Conservation (phyloP, 169 alveolate species). For the Plasmodium cynomolgi region DNA sequence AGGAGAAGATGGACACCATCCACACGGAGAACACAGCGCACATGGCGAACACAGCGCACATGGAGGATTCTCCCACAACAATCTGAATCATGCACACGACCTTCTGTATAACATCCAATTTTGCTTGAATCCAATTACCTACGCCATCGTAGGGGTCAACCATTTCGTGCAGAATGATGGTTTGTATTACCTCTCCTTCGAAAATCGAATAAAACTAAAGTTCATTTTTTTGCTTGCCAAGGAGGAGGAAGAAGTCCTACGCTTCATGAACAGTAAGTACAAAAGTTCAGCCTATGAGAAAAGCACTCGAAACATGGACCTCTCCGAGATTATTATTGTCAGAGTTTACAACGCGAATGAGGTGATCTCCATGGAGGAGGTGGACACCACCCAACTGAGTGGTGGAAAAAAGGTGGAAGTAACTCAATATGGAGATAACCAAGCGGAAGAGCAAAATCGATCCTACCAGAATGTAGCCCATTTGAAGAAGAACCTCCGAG, state of each 20-base stretch:
- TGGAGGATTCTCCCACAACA: background rate
- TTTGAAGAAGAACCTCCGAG: slow-evolving; percentile 19
- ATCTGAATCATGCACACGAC: slow-evolving; percentile 29
- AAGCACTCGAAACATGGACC: background rate
- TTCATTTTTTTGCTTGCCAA: slow-evolving; percentile 38
- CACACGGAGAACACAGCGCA: slow-evolving; percentile 2
- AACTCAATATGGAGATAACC: background rate
- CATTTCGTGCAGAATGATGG: slow-evolving; percentile 70
- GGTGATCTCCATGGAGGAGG: slow-evolving; percentile 1
- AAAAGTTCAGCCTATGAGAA: slow-evolving; percentile 16
- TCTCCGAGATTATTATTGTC: slow-evolving; percentile 8
- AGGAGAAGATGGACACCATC: background rate
- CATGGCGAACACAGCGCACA: background rate
- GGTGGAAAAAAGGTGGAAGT: background rate
- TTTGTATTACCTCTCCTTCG: slow-evolving; percentile 44
- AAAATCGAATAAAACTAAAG: slow-evolving; percentile 36
- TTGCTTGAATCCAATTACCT: slow-evolving; percentile 55
- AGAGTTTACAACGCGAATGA: slow-evolving; percentile 14
- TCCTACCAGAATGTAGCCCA: slow-evolving; percentile 4
- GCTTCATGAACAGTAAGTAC: slow-evolving; percentile 16
- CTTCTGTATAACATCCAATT: slow-evolving; percentile 62
- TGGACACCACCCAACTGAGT: background rate
- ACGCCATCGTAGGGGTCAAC: slow-evolving; percentile 64
- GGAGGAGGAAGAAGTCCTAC: slow-evolving; percentile 50
- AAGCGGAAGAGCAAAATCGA: background rate